Percentiles rank a stretch among this genome's conserved stretches.
phyloP scores from a whole-genome alignment of 495 filamentous ascomycete genomes.

The Podospora australis region DNA sequence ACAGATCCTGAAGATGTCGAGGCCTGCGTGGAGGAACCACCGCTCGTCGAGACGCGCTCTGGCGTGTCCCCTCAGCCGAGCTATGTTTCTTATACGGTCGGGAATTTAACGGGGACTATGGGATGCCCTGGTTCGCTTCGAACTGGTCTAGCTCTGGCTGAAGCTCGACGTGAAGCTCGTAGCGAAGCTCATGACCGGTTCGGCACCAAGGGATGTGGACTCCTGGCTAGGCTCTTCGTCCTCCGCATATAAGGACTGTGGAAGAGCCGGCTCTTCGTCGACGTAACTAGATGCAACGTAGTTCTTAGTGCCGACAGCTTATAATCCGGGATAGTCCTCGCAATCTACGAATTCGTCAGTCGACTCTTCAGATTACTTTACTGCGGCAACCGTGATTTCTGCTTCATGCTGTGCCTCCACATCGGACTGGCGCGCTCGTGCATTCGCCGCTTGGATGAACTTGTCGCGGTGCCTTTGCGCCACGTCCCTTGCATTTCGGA shows the following conservation, averaged over 20 bases:
- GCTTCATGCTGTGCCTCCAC: neutral
- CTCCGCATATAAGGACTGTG: constrained; percentile 3
- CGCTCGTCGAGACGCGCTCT: constrained; percentile 9
- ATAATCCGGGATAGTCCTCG: constrained; percentile 5
- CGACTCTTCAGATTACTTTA: constrained; percentile 6
- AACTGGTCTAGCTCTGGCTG: constrained; percentile 4
- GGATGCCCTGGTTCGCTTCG: constrained; percentile 8
- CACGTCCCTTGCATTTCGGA: constrained; percentile 16
- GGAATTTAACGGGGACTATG: constrained; percentile 8
- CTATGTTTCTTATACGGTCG: constrained; percentile 6
- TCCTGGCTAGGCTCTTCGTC: constrained; percentile 9
- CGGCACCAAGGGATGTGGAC: constrained; percentile 2
- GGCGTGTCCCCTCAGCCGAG: constrained; percentile 5
- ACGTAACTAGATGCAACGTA: constrained; percentile 1
- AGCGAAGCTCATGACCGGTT: constrained; percentile 5
- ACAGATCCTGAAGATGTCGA: constrained; percentile 4
- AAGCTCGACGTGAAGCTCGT: constrained; percentile 7
- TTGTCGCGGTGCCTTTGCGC: constrained; percentile 14
- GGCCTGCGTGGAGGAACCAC: constrained; percentile 5
- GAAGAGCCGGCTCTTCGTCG: constrained; percentile 5
- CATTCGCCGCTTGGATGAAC: constrained; percentile 17
- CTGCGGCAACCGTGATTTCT: constrained; percentile 6
- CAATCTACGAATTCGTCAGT: constrained; percentile 10
- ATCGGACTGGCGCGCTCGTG: constrained; percentile 12
- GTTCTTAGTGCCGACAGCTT: constrained; percentile 3